Evolutionary conservation across 768 basidiomycete genomes (phyloP).

Genomic region (Rhodotorula paludigena): DNA sequence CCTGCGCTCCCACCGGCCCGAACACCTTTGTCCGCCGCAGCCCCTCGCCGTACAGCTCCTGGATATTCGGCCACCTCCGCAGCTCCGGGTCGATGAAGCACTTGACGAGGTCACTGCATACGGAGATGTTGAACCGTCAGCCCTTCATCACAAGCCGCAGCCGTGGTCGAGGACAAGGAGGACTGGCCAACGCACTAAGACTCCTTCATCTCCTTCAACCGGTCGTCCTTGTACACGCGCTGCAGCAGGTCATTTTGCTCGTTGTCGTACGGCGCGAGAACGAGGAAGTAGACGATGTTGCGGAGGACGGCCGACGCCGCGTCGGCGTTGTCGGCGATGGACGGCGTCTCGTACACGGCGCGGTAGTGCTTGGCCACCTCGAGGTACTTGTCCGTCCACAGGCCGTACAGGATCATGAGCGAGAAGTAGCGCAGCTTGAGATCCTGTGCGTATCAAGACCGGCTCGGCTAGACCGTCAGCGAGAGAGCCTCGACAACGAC

Average conservation of each 20-base stretch:
- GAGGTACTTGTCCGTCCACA: constrained; percentile 76
- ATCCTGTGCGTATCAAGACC: constrained; percentile 56
- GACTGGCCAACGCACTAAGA: constrained; percentile 23
- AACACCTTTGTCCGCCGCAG: constrained; percentile 78
- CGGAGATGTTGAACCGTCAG: not conserved
- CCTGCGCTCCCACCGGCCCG: constrained; percentile 46
- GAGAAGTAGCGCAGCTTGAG: constrained; percentile 94
- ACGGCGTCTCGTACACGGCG: constrained; percentile 95
- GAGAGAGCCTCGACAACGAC: not conserved
- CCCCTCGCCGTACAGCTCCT: constrained; percentile 76
- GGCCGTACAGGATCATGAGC: constrained; percentile 89
- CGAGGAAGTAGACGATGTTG: constrained; percentile 88
- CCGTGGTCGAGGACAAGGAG: not conserved
- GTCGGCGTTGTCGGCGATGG: constrained; percentile 58
- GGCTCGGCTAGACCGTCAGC: not conserved
- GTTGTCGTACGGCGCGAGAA: constrained; percentile 89
- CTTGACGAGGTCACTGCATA: constrained; percentile 79
- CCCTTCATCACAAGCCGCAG: too few species aligned
- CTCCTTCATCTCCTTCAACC: constrained; percentile 63
- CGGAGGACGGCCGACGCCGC: constrained; percentile 65
- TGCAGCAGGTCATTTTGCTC: constrained; percentile 97
- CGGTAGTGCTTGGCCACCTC: constrained; percentile 93
- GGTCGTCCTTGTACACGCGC: constrained; percentile 72
- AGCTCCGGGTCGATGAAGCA: constrained; percentile 87
- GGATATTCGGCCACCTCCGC: constrained; percentile 95